Evolutionary conservation across 2,329 filamentous ascomycete species (phyloP).

Genomic region (Tolypocladium endophyticum): DNA sequence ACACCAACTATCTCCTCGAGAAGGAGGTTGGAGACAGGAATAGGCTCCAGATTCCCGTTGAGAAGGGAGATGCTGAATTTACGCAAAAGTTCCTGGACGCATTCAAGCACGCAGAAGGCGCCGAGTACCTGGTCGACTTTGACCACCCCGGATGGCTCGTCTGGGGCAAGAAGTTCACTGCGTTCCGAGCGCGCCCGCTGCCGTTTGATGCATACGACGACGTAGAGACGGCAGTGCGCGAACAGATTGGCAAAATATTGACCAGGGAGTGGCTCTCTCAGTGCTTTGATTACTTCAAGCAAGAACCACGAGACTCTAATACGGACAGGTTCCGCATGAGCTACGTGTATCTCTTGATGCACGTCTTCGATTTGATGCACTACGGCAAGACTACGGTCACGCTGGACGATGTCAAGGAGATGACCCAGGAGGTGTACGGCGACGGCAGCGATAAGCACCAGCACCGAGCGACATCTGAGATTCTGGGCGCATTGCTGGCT

Average conservation of each 20-base stretch:
- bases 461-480: conserved; percentile 89
- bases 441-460: conserved; percentile 97
- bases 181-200: conserved; percentile 60
- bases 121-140: conserved; percentile 82
- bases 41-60: conserved; percentile 62
- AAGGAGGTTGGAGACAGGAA: conserved; percentile 63
- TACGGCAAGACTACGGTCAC: conserved; percentile 66
- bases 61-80: conserved; percentile 65
- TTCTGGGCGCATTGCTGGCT: conserved; percentile 73
- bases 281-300: conserved; percentile 89
- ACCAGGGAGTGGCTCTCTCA: conserved; percentile 77
- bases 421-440: conserved; percentile 68
- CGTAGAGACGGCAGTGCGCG: conserved; percentile 61
- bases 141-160: conserved; percentile 95
- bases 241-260: conserved; percentile 70
- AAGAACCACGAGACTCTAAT: conserved; percentile 75
- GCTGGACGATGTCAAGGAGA: conserved; percentile 78
- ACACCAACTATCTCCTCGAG: conserved; percentile 75
- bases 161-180: conserved; percentile 82
- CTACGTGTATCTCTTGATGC: conserved; percentile 76
- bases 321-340: conserved; percentile 85
- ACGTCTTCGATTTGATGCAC: conserved; percentile 83
- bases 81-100: conserved; percentile 67
- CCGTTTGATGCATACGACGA: conserved; percentile 68
- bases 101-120: conserved; percentile 57